Evolutionary conservation across 768 basidiomycete species (phyloP), one percentile per base, ranked within the genome.

Genomic region (Podaxis rugospora): DNA sequence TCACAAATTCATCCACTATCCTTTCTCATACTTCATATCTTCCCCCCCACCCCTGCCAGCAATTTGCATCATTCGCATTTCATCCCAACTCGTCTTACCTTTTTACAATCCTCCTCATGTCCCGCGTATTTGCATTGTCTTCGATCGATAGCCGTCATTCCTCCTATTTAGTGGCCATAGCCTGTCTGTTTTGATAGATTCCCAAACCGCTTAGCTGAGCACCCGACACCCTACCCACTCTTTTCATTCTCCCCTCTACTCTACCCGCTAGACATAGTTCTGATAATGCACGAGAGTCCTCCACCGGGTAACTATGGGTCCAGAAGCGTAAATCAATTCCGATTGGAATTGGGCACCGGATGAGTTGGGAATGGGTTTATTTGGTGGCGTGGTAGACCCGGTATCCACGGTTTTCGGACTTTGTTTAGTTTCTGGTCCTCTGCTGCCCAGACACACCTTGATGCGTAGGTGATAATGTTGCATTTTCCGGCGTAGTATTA

Each of bases 221-320:
- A 32, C 28, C n/a, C 46, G 21, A 50, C 49, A 39, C 52, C 44
- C 28, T 6, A 16, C 51, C 52, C 36, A 16, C 25, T 47, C 52
- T n/a, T 61, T 40, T 51, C 57, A 52, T 54, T 37, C 23, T 27
- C 18, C 44, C 32, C 3, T 49, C 42, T 47, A 44, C 51, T 35
- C 51, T 60, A 58, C 47, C 39, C 18, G 13, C 16, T 27, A 60
- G 59, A 61, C 25, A 51, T 60, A 60, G 40, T 46, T 36, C 44
- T 32, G 32, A 46, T 54, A 16, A 25, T 59, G 37, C 49, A 40
- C 14, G 35, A 50, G 47, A 7, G 44, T 25, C n/a, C 25, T 42
- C 32, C 51, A 44, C 50, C 37, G 42, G 50, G 37, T 32, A 18
- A 39, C 25, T 21, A 18, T 42, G 4, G 40, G 9, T 9, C 7